A percentile compares a stretch with the other conserved stretches of the same genome.
phyloP scores from a whole-genome alignment of 176 grass and related monocot species.

The Carex parvula region DNA sequence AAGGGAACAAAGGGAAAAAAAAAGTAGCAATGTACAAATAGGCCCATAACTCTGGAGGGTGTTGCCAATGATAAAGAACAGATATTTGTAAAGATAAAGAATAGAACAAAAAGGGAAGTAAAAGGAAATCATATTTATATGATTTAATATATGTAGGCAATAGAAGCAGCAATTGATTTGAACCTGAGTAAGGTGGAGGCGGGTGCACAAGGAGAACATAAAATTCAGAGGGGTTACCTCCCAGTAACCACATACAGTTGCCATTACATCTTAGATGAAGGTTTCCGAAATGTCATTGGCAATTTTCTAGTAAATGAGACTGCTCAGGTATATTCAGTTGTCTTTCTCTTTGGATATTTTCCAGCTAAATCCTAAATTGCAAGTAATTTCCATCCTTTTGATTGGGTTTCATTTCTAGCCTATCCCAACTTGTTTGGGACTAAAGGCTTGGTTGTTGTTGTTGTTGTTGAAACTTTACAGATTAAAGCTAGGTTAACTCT shows the following conservation, averaged over 20 bases:
- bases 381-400: background rate
- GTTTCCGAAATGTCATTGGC: slow-evolving; percentile 62
- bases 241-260: slow-evolving; percentile 85
- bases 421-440: too few relatives aligned
- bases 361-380: background rate
- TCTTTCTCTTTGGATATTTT: slow-evolving; percentile 1
- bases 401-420: too few relatives aligned
- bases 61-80: background rate
- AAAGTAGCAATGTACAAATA: background rate
- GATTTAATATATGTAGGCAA: slow-evolving; percentile 50
- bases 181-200: slow-evolving; percentile 87
- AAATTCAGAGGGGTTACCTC: slow-evolving; percentile 96
- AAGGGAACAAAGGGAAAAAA: background rate
- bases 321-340: slow-evolving; percentile 56
- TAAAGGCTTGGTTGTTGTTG: too few relatives aligned
- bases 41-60: background rate
- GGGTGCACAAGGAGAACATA: slow-evolving; percentile 96
- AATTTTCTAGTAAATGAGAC: slow-evolving; percentile 63
- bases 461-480: slow-evolving; percentile 2
- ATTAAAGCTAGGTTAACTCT: background rate
- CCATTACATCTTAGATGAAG: slow-evolving; percentile 80
- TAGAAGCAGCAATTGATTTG: slow-evolving; percentile 92
- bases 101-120: background rate
- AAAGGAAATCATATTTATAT: background rate
- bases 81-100: background rate